These are phyloP conservation scores for Trypethelium eluteriae DNA, from an alignment of 495 filamentous ascomycete species.

Conservation along the genomic window DNA sequence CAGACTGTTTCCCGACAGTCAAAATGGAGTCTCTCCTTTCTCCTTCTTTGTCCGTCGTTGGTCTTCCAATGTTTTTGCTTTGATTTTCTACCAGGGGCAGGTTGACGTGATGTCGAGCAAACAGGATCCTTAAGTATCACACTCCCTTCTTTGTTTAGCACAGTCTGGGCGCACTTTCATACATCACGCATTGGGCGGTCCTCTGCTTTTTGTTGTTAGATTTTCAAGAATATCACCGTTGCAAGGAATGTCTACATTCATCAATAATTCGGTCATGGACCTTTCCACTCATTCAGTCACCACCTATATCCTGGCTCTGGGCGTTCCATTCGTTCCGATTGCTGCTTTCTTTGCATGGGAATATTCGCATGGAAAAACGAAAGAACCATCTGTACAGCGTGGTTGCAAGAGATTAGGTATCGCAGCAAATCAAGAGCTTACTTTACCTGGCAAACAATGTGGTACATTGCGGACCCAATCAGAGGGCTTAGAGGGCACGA, in stretches of 20 bases:
- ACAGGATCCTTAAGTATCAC: background rate
- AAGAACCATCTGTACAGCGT: background rate
- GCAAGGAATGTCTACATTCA: background rate
- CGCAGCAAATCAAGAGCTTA: background rate
- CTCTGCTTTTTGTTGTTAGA: background rate
- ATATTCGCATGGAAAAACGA: background rate
- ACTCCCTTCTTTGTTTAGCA: background rate
- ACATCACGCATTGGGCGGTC: background rate
- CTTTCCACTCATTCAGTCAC: background rate
- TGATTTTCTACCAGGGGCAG: background rate
- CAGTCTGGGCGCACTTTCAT: background rate
- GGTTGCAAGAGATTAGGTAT: background rate
- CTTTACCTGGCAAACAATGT: background rate
- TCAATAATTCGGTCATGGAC: background rate
- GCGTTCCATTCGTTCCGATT: conserved; percentile 13
- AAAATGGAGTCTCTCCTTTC: background rate
- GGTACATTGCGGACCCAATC: background rate
- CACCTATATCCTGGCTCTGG: background rate
- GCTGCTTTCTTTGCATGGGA: conserved; percentile 18
- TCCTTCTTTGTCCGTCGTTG: background rate
- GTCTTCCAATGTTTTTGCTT: background rate
- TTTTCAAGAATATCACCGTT: background rate
- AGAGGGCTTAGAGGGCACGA: background rate
- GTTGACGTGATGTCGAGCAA: background rate
- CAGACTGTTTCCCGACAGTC: background rate